Percentiles rank a stretch among this genome's conserved stretches.
Conservation (phyloP, 2,329 filamentous ascomycete species). For the Fusarium buxicola region DNA sequence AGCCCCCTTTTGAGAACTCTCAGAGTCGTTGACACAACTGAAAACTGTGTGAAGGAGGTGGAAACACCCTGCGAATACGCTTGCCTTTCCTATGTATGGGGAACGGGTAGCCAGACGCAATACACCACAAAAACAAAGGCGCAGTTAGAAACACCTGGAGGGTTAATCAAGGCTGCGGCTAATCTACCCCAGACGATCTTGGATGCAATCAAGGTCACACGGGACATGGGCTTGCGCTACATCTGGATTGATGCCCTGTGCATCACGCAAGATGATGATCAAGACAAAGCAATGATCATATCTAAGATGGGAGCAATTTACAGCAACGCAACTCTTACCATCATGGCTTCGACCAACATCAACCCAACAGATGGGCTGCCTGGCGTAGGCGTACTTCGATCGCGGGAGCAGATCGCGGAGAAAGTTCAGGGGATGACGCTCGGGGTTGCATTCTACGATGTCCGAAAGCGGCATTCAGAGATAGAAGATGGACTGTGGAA, state of each 20-base stretch:
- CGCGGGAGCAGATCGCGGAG: neutral
- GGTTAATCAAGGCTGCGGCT: rapidly evolving
- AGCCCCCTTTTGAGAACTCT: neutral
- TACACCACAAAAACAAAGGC: conserved; percentile 17
- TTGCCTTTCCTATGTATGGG: conserved; percentile 28
- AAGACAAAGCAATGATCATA: conserved; percentile 22
- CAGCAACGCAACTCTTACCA: conserved; percentile 12
- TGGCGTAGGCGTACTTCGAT: neutral
- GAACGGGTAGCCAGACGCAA: conserved; percentile 23
- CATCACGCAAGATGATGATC: conserved; percentile 19
- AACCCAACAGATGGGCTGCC: conserved; percentile 19
- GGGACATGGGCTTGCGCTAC: conserved; percentile 10
- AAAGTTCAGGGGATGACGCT: conserved; percentile 9
- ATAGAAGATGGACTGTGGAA: conserved; percentile 24
- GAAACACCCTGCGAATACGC: conserved; percentile 11
- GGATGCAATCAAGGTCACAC: conserved; percentile 18
- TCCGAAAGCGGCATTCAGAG: neutral
- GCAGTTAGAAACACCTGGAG: neutral
- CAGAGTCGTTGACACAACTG: conserved; percentile 6
- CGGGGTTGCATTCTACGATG: conserved; percentile 14
- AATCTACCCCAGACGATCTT: conserved; percentile 21
- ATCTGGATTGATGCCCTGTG: conserved; percentile 29
- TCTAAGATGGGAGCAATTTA: conserved; percentile 23
- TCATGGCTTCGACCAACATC: conserved; percentile 24
- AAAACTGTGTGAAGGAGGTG: conserved; percentile 8